These are phyloP conservation scores for Aspergillus leporis DNA, from an alignment of 495 filamentous ascomycete genomes.

Conservation along the genomic window DNA sequence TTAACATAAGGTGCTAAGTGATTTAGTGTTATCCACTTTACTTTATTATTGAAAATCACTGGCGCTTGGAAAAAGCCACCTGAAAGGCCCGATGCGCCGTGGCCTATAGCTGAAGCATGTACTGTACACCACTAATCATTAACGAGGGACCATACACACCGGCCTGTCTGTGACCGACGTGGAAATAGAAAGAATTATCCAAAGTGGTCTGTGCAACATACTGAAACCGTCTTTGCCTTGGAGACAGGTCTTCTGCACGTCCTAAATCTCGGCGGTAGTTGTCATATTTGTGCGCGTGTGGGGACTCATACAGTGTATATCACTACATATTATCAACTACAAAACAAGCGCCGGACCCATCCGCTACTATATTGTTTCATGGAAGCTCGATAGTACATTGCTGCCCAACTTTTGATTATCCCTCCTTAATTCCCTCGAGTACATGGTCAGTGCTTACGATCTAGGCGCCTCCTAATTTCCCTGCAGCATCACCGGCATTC, in stretches of 20 bases:
- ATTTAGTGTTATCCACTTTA: neutral
- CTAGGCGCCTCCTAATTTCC: neutral
- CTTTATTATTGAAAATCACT: neutral
- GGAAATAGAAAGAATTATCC: neutral
- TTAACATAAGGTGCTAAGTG: neutral
- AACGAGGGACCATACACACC: neutral
- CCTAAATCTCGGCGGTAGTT: neutral
- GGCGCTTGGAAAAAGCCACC: neutral
- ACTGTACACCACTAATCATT: neutral
- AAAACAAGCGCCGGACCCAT: neutral
- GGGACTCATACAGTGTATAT: neutral
- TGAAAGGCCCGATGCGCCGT: constrained; percentile 26
- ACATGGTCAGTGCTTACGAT: constrained; percentile 1
- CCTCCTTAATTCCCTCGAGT: neutral
- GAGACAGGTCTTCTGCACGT: neutral
- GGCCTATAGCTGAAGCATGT: constrained; percentile 36
- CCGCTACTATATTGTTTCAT: neutral
- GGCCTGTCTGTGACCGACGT: neutral
- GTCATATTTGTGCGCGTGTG: neutral
- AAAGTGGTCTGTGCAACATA: neutral
- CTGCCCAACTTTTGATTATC: neutral
- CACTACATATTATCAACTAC: neutral
- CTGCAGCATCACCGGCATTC: neutral
- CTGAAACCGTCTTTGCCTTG: neutral
- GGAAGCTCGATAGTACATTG: neutral